Percentiles rank a stretch among this genome's conserved stretches.
phyloP scores from a whole-genome alignment of 345 rosid genomes.

The Erucastrum elatum region DNA sequence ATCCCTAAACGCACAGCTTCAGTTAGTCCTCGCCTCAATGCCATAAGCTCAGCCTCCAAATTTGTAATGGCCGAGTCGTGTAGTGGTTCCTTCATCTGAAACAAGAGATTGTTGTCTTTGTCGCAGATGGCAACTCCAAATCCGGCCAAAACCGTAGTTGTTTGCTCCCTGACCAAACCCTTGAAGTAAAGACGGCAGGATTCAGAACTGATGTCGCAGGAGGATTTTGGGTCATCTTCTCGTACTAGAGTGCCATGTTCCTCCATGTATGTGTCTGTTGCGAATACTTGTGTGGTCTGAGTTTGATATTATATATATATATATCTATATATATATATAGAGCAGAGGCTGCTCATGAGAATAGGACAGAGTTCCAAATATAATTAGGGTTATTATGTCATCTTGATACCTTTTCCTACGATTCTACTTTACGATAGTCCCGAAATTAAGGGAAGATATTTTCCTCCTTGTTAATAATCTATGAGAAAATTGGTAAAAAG shows the following conservation, averaged over 20 bases:
- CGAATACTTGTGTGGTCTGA: not conserved
- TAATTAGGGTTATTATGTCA: not conserved
- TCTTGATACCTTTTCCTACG: not conserved
- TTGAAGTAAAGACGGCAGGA: not conserved
- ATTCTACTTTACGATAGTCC: not conserved
- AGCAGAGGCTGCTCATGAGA: too few species aligned
- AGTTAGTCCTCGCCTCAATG: constrained; percentile 2
- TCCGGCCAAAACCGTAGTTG: not conserved
- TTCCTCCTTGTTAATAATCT: not conserved
- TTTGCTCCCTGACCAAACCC: not conserved
- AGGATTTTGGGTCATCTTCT: not conserved
- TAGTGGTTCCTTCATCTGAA: constrained; percentile 4
- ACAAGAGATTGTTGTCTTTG: not conserved
- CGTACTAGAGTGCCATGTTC: not conserved
- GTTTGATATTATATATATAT: not conserved
- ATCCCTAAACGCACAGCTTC: not conserved
- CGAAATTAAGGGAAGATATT: not conserved
- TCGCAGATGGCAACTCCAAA: not conserved
- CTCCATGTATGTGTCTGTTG: not conserved
- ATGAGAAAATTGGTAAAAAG: too few species aligned
- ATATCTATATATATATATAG: too few species aligned
- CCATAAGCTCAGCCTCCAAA: constrained; percentile 7
- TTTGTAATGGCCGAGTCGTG: not conserved
- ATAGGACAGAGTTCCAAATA: not conserved
- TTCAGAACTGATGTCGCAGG: not conserved